Evolutionary conservation across 352 stramenopile species (phyloP), one percentile per base, ranked within the genome.

Genomic region (Pythium aquatile): DNA sequence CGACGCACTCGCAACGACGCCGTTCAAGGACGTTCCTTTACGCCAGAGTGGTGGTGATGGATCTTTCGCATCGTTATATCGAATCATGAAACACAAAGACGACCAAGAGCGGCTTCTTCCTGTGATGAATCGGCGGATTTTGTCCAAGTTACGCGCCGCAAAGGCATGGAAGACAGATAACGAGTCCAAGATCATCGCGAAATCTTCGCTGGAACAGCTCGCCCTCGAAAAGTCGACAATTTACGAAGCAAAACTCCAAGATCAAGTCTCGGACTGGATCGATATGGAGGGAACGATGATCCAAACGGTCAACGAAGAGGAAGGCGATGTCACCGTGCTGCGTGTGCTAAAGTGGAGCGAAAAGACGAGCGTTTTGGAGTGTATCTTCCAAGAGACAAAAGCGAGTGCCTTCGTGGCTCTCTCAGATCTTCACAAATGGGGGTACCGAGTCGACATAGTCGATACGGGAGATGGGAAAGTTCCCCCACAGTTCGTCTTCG

Each of bases 1-100:
- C 11, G 77, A 89, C 9, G 73, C 76, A 1, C n/a, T 86, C 5
- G 75, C 71, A 1, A 78, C 63, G 20, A 83, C 71, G 26, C 77
- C 78, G 10, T 86, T 85, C 51, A 68, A 74, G 42, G 47, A 63
- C 28, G 35, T 26, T 7, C 52, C 9, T 16, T 24, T 55, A 2
- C 77, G 70, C 13, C n/a, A 51, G 20, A 54, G 58, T 13, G 53
- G 69, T 9, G 51, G 65, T 26, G n/a, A 46, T n/a, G 24, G 32
- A 13, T 65, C 77, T 11, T 61, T 83, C 1, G 24, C 2, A 2
- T 13, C 67, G 11, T 62, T 89, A 3, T 68, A 40, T 9, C 56
- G 64, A 7, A 47, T 72, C 5, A 58, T 85, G 24, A 57, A 75
- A 20, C 69, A 68, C 9, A 68, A 69, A 51, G 73, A 75, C 30